Evolutionary conservation across 306 rosid genomes (phyloP).

Genomic region (Oxytropis ochrocephala): DNA sequence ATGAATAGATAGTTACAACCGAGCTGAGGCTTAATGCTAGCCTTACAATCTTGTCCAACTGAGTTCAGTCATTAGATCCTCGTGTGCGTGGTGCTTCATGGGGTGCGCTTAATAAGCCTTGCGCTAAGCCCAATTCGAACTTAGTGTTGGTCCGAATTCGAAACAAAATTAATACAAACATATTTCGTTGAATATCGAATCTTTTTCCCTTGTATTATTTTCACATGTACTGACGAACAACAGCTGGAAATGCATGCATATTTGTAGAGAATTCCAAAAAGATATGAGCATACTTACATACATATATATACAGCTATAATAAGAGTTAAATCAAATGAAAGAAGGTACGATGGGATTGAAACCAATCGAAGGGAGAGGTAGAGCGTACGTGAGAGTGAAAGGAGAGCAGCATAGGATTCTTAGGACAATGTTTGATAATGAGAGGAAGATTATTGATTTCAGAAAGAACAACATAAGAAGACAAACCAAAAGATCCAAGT

Average conservation of each 20-base stretch:
- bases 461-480: slow-evolving; percentile 20
- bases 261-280: not conserved
- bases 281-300: not conserved
- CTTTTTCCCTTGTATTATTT: too few relatives aligned
- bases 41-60: too few relatives aligned
- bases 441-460: slow-evolving; percentile 12
- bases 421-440: slow-evolving; percentile 21
- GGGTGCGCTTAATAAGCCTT: too few relatives aligned
- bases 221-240: not conserved
- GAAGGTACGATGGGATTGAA: slow-evolving; percentile 20
- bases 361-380: slow-evolving; percentile 5
- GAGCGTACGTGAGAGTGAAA: slow-evolving; percentile 11
- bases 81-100: too few relatives aligned
- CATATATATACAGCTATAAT: not conserved
- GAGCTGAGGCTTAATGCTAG: too few relatives aligned
- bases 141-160: too few relatives aligned
- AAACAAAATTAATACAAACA: too few relatives aligned
- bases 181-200: too few relatives aligned
- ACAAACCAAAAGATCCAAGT: slow-evolving; percentile 36
- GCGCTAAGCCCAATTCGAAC: too few relatives aligned
- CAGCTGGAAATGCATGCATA: slow-evolving; percentile 15
- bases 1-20: too few relatives aligned
- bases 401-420: slow-evolving; percentile 26
- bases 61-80: too few relatives aligned
- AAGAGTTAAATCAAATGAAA: slow-evolving; percentile 5